Evolutionary conservation across 345 rosid species (phyloP), one percentile per base, ranked within the genome.

Genomic region (Lumnitzera racemosa): DNA sequence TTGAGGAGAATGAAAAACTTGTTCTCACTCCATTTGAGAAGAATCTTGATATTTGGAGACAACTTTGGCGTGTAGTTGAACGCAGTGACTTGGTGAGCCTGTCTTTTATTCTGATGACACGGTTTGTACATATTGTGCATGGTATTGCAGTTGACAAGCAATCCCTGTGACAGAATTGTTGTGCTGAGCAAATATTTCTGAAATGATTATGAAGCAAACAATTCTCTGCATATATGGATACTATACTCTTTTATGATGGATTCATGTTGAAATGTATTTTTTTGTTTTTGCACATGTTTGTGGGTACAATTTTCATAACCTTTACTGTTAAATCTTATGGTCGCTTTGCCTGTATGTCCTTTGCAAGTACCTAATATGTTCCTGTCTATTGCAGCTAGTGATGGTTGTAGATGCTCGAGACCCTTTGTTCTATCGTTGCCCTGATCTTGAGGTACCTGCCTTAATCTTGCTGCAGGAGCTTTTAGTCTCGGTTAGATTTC

Each of bases 331-430:
- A 13, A 50, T 47, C 16, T 31, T 25, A 2, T 53, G 14, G 63
- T 23, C 46, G 56, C 16, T 31, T 46, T 31, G 25, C 57, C 9
- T 47, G n/a, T 23, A 9, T 56, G 13, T 9, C 11, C 9, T 36
- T 36, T 5, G 11, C 43, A 53, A 63, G 27, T 56, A 47, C 43
- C 47, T 58, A 54, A 53, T 46, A 13, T 5, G 13, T 16, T 65
- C 56, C 15, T 62, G 24, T 67, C 54, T 31, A 50, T 64, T 75
- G 66, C 84, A 92, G 97, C 78, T 92, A 49, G 98, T 90, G 61
- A 92, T 92, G 97, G 97, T 90, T 61, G 97, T 94, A 77, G 99
- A 90, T 81, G 96, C 95, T 49, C 77, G 97, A 65, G 86, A 94
- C 66, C 97, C 97, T 5, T 69, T 94, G 49, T 94, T 94, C 70